Evolutionary conservation across 139 green algal genomes (phyloP), one percentile per base, ranked within the genome.

Genomic region (Ettlia oleoabundans): DNA sequence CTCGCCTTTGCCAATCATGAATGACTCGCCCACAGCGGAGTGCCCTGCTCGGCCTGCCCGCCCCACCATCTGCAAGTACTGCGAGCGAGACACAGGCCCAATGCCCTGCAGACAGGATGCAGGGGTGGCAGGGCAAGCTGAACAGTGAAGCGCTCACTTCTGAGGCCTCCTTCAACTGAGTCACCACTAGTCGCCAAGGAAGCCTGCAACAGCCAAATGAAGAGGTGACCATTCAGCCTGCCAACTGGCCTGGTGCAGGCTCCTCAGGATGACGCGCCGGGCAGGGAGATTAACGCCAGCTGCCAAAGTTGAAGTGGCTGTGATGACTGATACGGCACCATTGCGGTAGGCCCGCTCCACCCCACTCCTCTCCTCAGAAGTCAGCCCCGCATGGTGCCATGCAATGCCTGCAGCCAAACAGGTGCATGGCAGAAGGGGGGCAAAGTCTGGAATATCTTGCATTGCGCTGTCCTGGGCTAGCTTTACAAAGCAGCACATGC

Each of bases 51-150:
- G 82, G 1, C 91, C 91, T 0, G 91, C 91, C 1, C 91, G 80
- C 2, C 91, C 91, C 58, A 92, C 90, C 92, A 95, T 95, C 52
- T 95, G 92, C 30, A 93, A 78, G 84, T 95, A 95, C 73, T 92
- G 87, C 1, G 85, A 83, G 1, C 86, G 82, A 0, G 64, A 68
- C 33, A 92, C 88, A 15, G 69, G 75, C 2, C 81, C 90, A 38
- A 85, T 62, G 41, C 77, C 79, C 78, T n/a, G n/a, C n/a, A n/a
- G n/a, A n/a, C n/a, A n/a, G n/a, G n/a, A n/a, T n/a, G n/a, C n/a
- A n/a, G n/a, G n/a, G n/a, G n/a, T n/a, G n/a, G n/a, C n/a, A n/a
- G n/a, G n/a, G n/a, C n/a, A n/a, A n/a, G n/a, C n/a, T n/a, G n/a
- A n/a, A n/a, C n/a, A n/a, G n/a, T n/a, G n/a, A n/a, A n/a, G n/a